Conservation (phyloP, 2,329 filamentous ascomycete genomes). For the Paecilomyces fulvus region DNA sequence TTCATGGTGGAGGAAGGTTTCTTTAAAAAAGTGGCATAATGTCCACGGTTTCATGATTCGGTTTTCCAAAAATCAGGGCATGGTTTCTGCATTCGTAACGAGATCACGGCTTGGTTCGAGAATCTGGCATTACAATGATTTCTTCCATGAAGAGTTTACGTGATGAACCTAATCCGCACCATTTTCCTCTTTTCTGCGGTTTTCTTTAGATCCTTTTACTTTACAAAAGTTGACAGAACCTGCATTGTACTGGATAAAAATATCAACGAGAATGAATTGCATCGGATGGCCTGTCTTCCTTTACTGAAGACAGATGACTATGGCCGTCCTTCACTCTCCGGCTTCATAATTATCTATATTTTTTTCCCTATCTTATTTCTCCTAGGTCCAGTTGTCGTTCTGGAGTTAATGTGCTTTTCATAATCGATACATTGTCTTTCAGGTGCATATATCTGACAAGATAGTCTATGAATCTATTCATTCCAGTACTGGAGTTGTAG, state of each 20-base stretch:
- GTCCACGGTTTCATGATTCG: not conserved
- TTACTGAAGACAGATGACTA: not conserved
- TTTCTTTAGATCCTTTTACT: not conserved
- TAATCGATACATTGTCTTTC: no score
- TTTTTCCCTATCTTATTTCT: not conserved
- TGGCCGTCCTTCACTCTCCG: not conserved
- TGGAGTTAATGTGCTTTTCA: not conserved
- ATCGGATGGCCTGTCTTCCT: not conserved
- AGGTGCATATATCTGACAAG: no score
- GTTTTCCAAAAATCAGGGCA: not conserved
- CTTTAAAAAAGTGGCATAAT: not conserved
- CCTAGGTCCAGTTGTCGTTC: not conserved
- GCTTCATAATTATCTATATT: not conserved
- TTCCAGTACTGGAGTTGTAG: no score
- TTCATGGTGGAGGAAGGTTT: not conserved
- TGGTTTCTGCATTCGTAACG: slow-evolving; percentile 2
- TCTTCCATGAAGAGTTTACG: not conserved
- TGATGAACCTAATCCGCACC: not conserved
- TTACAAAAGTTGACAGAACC: not conserved
- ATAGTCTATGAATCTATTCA: no score
- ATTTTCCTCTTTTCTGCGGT: not conserved
- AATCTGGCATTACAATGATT: slow-evolving; percentile 9
- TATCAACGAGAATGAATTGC: not conserved
- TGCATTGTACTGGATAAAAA: not conserved
- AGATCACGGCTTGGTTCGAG: slow-evolving; percentile 12